Conservation (phyloP, 352 stramenopile genomes). For the Globisporangium okanoganense region DNA sequence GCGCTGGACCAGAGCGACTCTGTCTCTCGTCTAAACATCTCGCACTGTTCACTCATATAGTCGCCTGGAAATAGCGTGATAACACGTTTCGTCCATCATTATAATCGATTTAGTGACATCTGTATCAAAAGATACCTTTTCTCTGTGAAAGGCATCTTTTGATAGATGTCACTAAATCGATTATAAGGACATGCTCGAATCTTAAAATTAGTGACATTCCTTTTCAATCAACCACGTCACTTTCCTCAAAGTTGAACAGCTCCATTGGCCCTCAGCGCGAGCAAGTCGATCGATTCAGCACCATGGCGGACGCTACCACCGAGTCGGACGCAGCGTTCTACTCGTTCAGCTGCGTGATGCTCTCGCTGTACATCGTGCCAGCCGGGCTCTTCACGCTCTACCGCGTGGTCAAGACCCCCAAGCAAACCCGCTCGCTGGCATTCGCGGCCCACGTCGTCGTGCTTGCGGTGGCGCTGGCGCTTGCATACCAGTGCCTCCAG, state of each 20-base stretch:
- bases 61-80: too few relatives aligned
- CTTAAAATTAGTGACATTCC: not conserved
- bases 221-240: slow-evolving; percentile 5
- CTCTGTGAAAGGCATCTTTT: slow-evolving; percentile 7
- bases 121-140: too few relatives aligned
- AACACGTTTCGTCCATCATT: too few relatives aligned
- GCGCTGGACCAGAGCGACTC: too few relatives aligned
- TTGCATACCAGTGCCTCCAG: slow-evolving; percentile 47
- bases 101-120: too few relatives aligned
- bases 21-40: too few relatives aligned
- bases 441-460: slow-evolving; percentile 50
- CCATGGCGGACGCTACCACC: slow-evolving; percentile 28
- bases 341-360: slow-evolving; percentile 79
- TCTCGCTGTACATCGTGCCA: slow-evolving; percentile 73
- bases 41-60: too few relatives aligned
- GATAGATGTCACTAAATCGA: not conserved
- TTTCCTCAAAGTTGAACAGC: not conserved
- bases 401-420: slow-evolving; percentile 38
- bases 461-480: slow-evolving; percentile 39
- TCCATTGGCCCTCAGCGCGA: not conserved
- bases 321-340: slow-evolving; percentile 81
- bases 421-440: slow-evolving; percentile 38
- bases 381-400: slow-evolving; percentile 50
- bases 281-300: slow-evolving; percentile 6
- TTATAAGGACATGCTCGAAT: not conserved